Evolutionary conservation across 2,329 filamentous ascomycete species (phyloP), one percentile per base, ranked within the genome.

Genomic region (Cercospora janseana): DNA sequence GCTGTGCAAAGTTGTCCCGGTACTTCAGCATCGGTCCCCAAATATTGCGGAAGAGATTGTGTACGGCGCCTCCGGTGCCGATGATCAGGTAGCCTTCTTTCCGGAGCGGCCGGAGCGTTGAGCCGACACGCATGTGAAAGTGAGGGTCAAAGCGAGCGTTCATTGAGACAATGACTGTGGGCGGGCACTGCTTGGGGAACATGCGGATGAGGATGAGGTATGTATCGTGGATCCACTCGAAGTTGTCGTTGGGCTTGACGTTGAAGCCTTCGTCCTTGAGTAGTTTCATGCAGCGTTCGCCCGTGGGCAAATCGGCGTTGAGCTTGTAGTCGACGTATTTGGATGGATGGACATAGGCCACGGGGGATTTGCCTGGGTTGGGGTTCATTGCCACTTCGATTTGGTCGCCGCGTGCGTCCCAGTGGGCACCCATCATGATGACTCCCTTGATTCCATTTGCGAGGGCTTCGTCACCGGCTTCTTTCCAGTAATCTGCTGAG

Each of bases 191-290:
- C 2, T 62, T 56, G 0, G 83, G 83, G 56, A 87, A 87, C 83
- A 87, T 87, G 46, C 82, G 75, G 62, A 86, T 83, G 6, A 86
- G 70, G 49, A 87, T 78, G 3, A 87, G 75, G 61, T 81, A 87
- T 0, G 81, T 85, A 66, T 87, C 84, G 70, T 87, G 83, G 63
- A 87, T 86, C 83, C 83, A 87, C 61, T 86, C 79, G 56, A 87
- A 87, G 0, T 62, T 72, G 0, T 72, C 59, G 61, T 86, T 82
- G 1, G 65, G 69, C 3, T 66, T 62, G 1, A 75, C 79, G 26
- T 79, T 71, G 66, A 86, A 79, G 6, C 82, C 81, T 1, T 74
- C 72, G 2, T 64, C 61, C 4, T 66, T 57, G 2, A 86, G 72
- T 44, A 80, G 68, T 0, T 66, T 57, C 37, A 83, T 72, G 60